Conservation (phyloP, 192 early-diverging fungal genomes). For the Pilaira anomala region DNA sequence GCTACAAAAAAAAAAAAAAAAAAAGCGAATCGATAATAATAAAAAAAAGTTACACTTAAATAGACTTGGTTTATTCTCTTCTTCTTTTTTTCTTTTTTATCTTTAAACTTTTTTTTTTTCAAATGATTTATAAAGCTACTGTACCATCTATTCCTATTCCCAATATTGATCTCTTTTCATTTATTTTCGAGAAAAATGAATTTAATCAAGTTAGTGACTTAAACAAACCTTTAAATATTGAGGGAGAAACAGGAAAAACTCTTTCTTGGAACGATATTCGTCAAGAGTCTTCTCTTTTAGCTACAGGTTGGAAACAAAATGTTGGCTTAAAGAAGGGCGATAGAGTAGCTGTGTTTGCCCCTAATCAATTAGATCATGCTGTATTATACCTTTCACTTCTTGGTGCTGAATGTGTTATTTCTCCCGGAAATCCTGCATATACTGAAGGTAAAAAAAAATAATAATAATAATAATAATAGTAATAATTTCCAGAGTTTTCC, state of each 20-base stretch:
- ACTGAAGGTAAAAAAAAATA: constrained; percentile 43
- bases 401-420: constrained; percentile 64
- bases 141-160: constrained; percentile 17
- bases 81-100: neutral
- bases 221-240: constrained; percentile 14
- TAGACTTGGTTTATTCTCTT: neutral
- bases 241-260: constrained; percentile 18
- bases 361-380: constrained; percentile 67
- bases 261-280: constrained; percentile 20
- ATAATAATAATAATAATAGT: neutral
- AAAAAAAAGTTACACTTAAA: too few species aligned
- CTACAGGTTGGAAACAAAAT: constrained; percentile 43
- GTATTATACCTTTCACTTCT: constrained; percentile 55
- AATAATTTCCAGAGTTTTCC: neutral
- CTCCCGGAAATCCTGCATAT: constrained; percentile 82
- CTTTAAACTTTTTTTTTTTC: too few species aligned
- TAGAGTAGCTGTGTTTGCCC: constrained; percentile 65
- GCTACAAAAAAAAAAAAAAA: neutral
- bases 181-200: constrained; percentile 18
- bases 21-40: neutral
- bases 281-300: constrained; percentile 31
- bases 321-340: constrained; percentile 66
- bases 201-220: neutral
- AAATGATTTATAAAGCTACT: constrained; percentile 28
- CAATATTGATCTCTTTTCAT: constrained; percentile 27